These are phyloP conservation scores for Collybia sp. DNA, from an alignment of 768 basidiomycete species.

Conservation along the genomic window DNA sequence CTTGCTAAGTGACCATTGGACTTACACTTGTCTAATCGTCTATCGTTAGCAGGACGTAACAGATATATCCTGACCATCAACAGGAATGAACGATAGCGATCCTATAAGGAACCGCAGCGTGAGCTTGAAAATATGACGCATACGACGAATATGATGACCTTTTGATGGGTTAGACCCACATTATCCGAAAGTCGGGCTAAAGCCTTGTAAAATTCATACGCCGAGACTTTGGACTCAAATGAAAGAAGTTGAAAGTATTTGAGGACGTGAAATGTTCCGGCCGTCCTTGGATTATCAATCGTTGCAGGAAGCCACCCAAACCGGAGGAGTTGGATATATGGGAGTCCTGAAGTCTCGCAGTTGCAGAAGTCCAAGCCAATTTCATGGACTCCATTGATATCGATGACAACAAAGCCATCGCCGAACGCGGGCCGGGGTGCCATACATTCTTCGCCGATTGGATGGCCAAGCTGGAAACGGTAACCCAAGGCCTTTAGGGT, in stretches of 20 bases:
- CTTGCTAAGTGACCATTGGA: slow-evolving; percentile 16
- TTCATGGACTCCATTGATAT: too few species aligned
- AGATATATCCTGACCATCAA: slow-evolving; percentile 12
- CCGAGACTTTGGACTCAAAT: slow-evolving; percentile 14
- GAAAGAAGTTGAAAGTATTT: slow-evolving; percentile 18
- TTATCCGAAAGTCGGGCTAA: slow-evolving; percentile 14
- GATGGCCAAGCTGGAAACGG: slow-evolving; percentile 3
- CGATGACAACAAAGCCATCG: slow-evolving; percentile 13
- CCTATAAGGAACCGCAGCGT: too few species aligned
- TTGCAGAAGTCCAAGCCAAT: too few species aligned
- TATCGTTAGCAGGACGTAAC: too few species aligned
- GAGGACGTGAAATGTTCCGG: too few species aligned
- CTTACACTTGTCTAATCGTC: too few species aligned
- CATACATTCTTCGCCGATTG: not conserved
- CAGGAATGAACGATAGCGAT: slow-evolving; percentile 12
- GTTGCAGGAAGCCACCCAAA: slow-evolving; percentile 13
- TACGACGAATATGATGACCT: too few species aligned
- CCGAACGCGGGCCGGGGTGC: not conserved
- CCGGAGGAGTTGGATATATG: slow-evolving; percentile 14
- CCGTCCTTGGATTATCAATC: slow-evolving; percentile 10
- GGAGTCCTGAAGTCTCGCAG: slow-evolving; percentile 3
- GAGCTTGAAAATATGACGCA: too few species aligned
- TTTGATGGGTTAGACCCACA: slow-evolving; percentile 1
- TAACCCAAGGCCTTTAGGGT: slow-evolving; percentile 2
- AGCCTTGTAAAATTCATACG: slow-evolving; percentile 16